Evolutionary conservation across 2,329 filamentous ascomycete species (phyloP).

Genomic region (Paecilomyces variotii): DNA sequence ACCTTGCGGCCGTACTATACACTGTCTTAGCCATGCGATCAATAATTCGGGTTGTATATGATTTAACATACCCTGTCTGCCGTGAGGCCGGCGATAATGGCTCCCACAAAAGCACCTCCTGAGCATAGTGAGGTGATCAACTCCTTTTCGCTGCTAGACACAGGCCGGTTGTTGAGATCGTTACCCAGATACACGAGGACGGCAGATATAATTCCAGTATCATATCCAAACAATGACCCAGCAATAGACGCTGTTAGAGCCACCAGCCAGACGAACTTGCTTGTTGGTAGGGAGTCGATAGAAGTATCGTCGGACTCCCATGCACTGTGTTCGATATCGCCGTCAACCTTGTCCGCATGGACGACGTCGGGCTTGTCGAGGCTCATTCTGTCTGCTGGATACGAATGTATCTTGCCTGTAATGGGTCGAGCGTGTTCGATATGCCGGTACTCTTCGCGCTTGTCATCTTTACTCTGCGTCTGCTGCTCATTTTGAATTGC

Average conservation of each 20-base stretch:
- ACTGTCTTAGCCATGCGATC: not conserved
- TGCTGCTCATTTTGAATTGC: not conserved
- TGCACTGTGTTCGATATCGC: slow-evolving; percentile 6
- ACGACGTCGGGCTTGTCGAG: not conserved
- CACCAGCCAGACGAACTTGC: slow-evolving; percentile 32
- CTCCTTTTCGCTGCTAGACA: slow-evolving; percentile 41
- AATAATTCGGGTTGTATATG: not conserved
- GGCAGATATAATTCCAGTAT: not conserved
- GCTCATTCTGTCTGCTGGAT: not conserved
- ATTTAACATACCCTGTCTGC: slow-evolving; percentile 21
- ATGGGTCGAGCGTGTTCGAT: not conserved
- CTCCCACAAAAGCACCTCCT: slow-evolving; percentile 41
- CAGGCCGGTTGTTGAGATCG: slow-evolving; percentile 32
- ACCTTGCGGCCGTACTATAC: slow-evolving; percentile 42
- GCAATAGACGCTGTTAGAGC: slow-evolving; percentile 22
- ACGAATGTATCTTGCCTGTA: not conserved
- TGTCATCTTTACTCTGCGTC: not conserved
- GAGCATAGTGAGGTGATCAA: slow-evolving; percentile 46
- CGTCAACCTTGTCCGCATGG: slow-evolving; percentile 6
- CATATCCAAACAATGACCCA: not conserved
- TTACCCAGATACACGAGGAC: slow-evolving; percentile 7
- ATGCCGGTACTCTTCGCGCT: not conserved
- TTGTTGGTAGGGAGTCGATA: slow-evolving; percentile 33
- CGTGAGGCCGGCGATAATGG: slow-evolving; percentile 28
- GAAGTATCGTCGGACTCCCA: slow-evolving; percentile 12